Evolutionary conservation across 352 stramenopile species (phyloP).

Genomic region (Phytophthora ramorum): DNA sequence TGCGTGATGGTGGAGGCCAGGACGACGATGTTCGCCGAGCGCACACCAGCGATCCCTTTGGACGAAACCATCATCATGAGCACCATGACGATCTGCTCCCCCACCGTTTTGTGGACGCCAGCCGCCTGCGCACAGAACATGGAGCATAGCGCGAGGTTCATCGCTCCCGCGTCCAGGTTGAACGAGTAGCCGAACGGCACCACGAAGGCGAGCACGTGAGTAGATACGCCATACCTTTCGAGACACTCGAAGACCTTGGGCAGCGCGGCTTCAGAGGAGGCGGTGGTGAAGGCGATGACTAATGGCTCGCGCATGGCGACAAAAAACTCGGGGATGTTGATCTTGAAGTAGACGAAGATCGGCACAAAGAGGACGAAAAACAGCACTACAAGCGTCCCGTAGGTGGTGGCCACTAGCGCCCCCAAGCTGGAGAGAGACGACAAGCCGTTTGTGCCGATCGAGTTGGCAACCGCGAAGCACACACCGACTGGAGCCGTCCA

Average conservation of each 20-base stretch:
- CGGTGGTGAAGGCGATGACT: slow-evolving; percentile 52
- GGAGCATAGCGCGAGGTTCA: slow-evolving; percentile 45
- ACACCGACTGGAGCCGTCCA: slow-evolving; percentile 53
- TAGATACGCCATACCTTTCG: slow-evolving; percentile 46
- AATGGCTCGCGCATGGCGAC: slow-evolving; percentile 45
- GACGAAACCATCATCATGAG: slow-evolving; percentile 54
- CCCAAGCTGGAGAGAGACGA: slow-evolving; percentile 35
- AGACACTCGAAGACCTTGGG: slow-evolving; percentile 55
- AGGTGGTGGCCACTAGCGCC: slow-evolving; percentile 39
- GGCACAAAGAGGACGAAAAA: slow-evolving; percentile 43
- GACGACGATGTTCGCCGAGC: slow-evolving; percentile 44
- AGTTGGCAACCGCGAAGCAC: slow-evolving; percentile 50
- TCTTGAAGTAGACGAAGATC: slow-evolving; percentile 55
- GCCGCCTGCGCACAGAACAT: slow-evolving; percentile 56
- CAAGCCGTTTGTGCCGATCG: slow-evolving; percentile 49
- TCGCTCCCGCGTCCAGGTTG: slow-evolving; percentile 50
- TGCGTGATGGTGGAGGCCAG: slow-evolving; percentile 40
- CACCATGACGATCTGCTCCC: slow-evolving; percentile 56
- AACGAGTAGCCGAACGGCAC: slow-evolving; percentile 62
- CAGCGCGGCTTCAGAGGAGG: slow-evolving; percentile 52
- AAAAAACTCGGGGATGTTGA: slow-evolving; percentile 47
- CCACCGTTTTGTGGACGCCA: slow-evolving; percentile 44
- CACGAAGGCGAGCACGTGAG: slow-evolving; percentile 48
- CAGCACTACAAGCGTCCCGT: slow-evolving; percentile 29
- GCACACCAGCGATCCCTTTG: slow-evolving; percentile 45